Evolutionary conservation across 208 protist genomes (phyloP).

Genomic region (Leishmania arabica): DNA sequence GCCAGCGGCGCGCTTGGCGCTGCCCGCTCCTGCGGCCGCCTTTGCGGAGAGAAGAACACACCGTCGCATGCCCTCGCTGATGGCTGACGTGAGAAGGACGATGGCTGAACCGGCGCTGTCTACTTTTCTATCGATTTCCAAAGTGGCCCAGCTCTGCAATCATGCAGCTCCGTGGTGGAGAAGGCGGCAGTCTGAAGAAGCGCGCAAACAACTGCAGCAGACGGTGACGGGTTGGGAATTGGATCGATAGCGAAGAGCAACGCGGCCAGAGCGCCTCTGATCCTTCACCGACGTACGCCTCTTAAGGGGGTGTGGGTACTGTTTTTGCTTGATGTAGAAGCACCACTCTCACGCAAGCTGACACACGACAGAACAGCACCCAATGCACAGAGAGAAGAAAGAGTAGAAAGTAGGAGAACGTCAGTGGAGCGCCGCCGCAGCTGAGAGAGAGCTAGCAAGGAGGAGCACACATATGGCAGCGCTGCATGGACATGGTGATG

Average conservation of each 20-base stretch:
- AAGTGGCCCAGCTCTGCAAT: neutral
- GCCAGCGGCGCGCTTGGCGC: constrained; percentile 1
- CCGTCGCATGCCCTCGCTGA: constrained; percentile 18
- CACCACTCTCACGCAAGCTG: neutral
- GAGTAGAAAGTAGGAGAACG: neutral
- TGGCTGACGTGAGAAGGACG: neutral
- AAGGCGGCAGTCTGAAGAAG: neutral
- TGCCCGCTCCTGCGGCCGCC: constrained; percentile 10
- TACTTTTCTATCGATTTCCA: no score
- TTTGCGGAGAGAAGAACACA: constrained; percentile 18
- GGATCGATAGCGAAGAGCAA: neutral
- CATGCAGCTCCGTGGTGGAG: neutral
- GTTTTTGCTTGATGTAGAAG: neutral
- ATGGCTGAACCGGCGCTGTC: neutral
- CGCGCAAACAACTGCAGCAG: neutral
- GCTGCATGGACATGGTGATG: neutral
- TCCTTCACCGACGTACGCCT: neutral
- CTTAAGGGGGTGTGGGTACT: neutral
- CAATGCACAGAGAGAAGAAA: neutral
- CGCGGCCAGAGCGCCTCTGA: neutral
- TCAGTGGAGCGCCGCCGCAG: neutral
- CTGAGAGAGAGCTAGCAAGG: constrained; percentile 1
- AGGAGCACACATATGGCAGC: neutral
- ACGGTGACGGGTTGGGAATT: neutral
- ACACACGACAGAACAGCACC: no score